Base-by-base conservation (phyloP, 176 grass and related monocot species). In the Thalia dealbata region DNA sequence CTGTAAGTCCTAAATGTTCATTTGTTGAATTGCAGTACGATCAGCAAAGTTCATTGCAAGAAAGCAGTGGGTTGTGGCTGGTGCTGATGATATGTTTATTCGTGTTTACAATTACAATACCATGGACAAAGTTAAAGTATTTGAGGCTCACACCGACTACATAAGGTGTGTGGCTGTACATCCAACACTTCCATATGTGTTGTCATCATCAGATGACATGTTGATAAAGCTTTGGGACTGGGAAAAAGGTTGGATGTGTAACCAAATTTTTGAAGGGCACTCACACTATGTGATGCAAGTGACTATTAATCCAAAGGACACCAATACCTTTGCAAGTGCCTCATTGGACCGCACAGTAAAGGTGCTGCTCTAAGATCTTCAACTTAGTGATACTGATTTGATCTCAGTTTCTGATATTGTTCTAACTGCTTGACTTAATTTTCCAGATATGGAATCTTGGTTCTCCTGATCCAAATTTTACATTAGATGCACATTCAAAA, bases 271-370 rank as follows among this genome's bases (percentile, higher is more conserved):
- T 79, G 95, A 99, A 80, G 95, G 95, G 14, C 90, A 99, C 84
- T 99, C 95, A 60, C 95, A 99, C 77, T 99, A 99, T 79, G 95
- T 99, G 52, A 99, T 99, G 95, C 95, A 99, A 81, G 85, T 99
- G 66, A 93, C 95, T 44, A 91, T 99, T 78, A 99, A 99, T 63
- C 95, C 95, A 19, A 99, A 99, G 79, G 95, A 99, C 66, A 93
- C 85, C 38, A 99, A 99, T 78, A 99, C 90, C 64, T 99, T 93
- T 69, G 95, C 95, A 78, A 99, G 95, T 77, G 95, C 95, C 71
- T 99, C 95, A n/a, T 87, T 99, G 51, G 95, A 99, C 78, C 95
- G 95, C 55, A 99, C 95, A 55, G 88, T 91, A 75, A 93, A 99
- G 95, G 95, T 99, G 35, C 24, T 67, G 9, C 4, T 15, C 58